Base-by-base conservation (phyloP, 495 filamentous ascomycete genomes). In the Penicillium bovifimosum region DNA sequence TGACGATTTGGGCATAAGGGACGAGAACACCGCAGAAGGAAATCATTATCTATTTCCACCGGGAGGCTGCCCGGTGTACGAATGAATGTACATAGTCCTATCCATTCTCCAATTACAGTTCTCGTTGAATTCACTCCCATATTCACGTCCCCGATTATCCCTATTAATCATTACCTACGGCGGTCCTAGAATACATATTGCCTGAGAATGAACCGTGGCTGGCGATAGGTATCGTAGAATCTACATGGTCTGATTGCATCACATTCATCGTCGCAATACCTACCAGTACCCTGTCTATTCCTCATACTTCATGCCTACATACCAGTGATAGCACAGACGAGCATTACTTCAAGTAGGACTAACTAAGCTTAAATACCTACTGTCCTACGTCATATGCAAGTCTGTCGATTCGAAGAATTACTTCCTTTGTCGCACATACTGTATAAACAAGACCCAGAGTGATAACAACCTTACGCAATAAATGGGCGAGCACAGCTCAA, bases 11-110 rank as follows among this genome's bases (percentile, higher is more conserved):
- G 6, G 46, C 39, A 32, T 71, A 65, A 1, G 68, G 66, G 3
- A 71, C 67, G 34, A 70, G 50, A 0, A 73, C 72, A 53, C 72
- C 68, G 41, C 82, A 83, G 60, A 83, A 75, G 39, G 76, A 75
- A 42, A 70, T 73, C 51, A 86, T 71, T 29, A 74, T 73, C 48
- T 50, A 13, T n/a, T n/a, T n/a, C n/a, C n/a, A n/a, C n/a, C n/a
- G n/a, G n/a, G n/a, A n/a, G n/a, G n/a, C n/a, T n/a, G n/a, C n/a
- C n/a, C n/a, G n/a, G n/a, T n/a, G n/a, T n/a, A n/a, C n/a, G n/a
- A n/a, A n/a, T n/a, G n/a, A n/a, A n/a, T n/a, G n/a, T n/a, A n/a
- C n/a, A n/a, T n/a, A n/a, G n/a, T n/a, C n/a, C n/a, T n/a, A n/a
- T n/a, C n/a, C n/a, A n/a, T n/a, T n/a, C n/a, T n/a, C n/a, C n/a